phyloP scores from a whole-genome alignment of 129 eudicot genomes.

The Saussurea involucrata region DNA sequence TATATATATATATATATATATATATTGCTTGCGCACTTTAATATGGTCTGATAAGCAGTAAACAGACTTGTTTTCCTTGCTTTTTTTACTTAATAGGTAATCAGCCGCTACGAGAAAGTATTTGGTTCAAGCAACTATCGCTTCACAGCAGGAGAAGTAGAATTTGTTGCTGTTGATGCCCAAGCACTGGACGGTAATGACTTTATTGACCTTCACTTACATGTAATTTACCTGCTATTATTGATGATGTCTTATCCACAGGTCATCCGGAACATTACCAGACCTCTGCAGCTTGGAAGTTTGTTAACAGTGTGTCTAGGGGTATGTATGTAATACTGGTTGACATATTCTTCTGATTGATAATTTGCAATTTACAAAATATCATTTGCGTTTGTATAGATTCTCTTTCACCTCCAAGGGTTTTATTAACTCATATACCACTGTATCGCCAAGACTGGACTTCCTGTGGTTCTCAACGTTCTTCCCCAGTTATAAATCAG shows the following conservation, averaged over 20 bases:
- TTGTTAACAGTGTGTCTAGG: conserved; percentile 41
- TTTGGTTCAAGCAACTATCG: conserved; percentile 76
- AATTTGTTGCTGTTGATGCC: conserved; percentile 86
- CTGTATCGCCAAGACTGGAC: conserved; percentile 81
- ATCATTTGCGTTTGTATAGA: conserved; percentile 32
- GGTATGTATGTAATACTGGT: conserved; percentile 59
- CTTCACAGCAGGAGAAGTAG: conserved; percentile 70
- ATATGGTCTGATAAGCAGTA: background rate
- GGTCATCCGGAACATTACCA: conserved; percentile 48
- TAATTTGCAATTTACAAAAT: background rate
- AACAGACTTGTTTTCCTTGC: conserved; percentile 1
- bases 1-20: too few species aligned
- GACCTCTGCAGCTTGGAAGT: conserved; percentile 64
- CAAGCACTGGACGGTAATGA: conserved; percentile 89
- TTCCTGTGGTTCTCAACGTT: conserved; percentile 84
- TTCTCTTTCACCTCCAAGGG: conserved; percentile 51
- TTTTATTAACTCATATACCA: conserved; percentile 86
- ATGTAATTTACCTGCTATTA: background rate
- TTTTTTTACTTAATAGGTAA: conserved; percentile 44
- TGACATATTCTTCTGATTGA: background rate
- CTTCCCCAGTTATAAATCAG: conserved; percentile 76
- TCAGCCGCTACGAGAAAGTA: conserved; percentile 66
- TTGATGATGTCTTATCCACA: conserved; percentile 27
- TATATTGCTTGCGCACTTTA: background rate
- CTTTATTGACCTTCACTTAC: conserved; percentile 1